phyloP scores from a whole-genome alignment of 106 monocot genomes.

The Dendrobium huoshanense region DNA sequence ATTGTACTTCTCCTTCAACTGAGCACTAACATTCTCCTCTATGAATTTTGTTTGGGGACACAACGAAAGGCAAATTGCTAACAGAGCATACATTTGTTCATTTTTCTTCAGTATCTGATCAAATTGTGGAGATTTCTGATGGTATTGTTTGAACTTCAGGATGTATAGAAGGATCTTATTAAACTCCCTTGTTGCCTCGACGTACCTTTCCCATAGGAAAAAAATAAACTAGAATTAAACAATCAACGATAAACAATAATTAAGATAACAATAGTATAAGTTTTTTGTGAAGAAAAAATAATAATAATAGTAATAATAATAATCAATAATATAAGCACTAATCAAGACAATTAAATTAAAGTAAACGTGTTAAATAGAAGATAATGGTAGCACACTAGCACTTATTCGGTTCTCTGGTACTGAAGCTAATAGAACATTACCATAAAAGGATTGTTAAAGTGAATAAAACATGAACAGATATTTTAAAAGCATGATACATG shows the following conservation, averaged over 20 bases:
- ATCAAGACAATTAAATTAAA: background rate
- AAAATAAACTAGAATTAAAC: background rate
- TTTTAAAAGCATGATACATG: background rate
- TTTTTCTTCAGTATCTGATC: slow-evolving; percentile 98
- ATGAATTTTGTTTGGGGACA: slow-evolving; percentile 82
- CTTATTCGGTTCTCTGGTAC: background rate
- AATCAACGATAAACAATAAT: background rate
- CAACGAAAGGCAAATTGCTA: slow-evolving; percentile 83
- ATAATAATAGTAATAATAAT: background rate
- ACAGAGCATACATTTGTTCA: slow-evolving; percentile 96
- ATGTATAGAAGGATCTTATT: slow-evolving; percentile 91
- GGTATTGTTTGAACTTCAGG: slow-evolving; percentile 87
- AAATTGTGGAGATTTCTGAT: slow-evolving; percentile 93
- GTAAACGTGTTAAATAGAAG: background rate
- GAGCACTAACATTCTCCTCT: slow-evolving; percentile 80
- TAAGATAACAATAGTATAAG: background rate
- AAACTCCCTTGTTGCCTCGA: slow-evolving; percentile 77
- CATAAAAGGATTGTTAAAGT: background rate
- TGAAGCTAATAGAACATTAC: background rate
- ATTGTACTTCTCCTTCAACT: slow-evolving; percentile 88
- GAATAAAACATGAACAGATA: background rate
- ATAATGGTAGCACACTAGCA: background rate
- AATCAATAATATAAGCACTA: background rate
- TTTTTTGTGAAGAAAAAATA: background rate
- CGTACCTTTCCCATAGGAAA: slow-evolving; percentile 44